Base-by-base conservation (phyloP, 2,329 filamentous ascomycete species). In the Cercospora nicotianae region DNA sequence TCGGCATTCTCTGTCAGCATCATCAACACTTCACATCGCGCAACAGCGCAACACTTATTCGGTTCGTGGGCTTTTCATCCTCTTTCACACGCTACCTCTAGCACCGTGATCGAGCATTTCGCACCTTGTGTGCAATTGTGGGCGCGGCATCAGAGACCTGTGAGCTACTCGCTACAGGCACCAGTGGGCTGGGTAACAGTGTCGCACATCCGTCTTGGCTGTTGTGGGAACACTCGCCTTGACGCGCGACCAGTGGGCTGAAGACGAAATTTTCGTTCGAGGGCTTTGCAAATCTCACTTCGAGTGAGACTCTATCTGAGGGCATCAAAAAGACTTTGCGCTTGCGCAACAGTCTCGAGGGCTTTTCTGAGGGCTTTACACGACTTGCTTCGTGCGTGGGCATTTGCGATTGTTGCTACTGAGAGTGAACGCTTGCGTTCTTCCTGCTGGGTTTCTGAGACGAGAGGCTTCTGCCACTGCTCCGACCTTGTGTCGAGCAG, bases 161-260 rank as follows among this genome's bases (percentile, higher is more conserved):
- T 69, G 67, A 68, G 69, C 68, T 67, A 68, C 67, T 30, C 63
- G 64, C 64, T 66, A 61, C 69, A 67, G 67, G 65, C 66, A 72
- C 63, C 70, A 72, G 72, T 73, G 71, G 74, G 75, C 74, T 74
- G 48, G 70, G 70, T 67, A 67, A 70, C 63, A 69, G 62, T 62
- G 67, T 73, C 70, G 72, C 72, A 68, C 42, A 61, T 31, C 55
- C 75, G 79, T 81, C 81, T 81, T 78, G 82, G 82, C 81, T 70
- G 67, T 77, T 85, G 83, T 84, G 83, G 83, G 82, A 83, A 84
- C 83, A 83, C 83, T 70, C 68, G 82, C 83, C 83, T 81, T 78
- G 80, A 80, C 76, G 72, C 75, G 78, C 78, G 77, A 74, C 63
- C 78, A 81, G 81, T 82, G 81, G 80, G 81, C 81, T 73, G 66